These are phyloP conservation scores for Termitomyces heimii DNA, from an alignment of 768 basidiomycete species.

Conservation along the genomic window DNA sequence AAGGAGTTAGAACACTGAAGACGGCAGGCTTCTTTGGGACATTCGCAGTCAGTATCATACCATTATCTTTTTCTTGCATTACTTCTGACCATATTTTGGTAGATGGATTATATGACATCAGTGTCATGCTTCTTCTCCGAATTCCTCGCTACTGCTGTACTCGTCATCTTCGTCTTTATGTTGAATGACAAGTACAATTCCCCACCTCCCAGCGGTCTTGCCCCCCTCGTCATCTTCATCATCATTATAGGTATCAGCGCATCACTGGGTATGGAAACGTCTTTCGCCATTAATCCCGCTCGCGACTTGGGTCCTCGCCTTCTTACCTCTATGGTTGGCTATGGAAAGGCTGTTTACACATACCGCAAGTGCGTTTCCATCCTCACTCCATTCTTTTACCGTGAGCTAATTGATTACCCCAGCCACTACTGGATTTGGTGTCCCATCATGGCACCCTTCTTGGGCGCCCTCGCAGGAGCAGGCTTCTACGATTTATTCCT, in stretches of 20 bases:
- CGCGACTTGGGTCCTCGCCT: constrained; percentile 54
- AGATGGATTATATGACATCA: constrained; percentile 33
- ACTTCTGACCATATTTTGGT: background rate
- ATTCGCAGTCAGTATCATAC: constrained; percentile 41
- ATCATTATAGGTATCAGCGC: constrained; percentile 49
- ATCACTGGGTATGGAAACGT: constrained; percentile 58
- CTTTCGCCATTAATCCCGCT: constrained; percentile 36
- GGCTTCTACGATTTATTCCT: constrained; percentile 54
- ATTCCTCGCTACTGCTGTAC: constrained; percentile 52
- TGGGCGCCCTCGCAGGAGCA: constrained; percentile 48
- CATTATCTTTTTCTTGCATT: background rate
- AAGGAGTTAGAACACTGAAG: constrained; percentile 42
- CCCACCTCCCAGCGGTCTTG: constrained; percentile 43
- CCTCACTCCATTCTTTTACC: background rate
- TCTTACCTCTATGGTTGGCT: constrained; percentile 64
- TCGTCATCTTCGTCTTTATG: constrained; percentile 49
- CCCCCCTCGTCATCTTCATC: constrained; percentile 51
- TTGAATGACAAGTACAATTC: constrained; percentile 46
- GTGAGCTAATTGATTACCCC: constrained; percentile 7
- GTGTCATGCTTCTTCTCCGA: constrained; percentile 40
- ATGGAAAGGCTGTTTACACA: constrained; percentile 40
- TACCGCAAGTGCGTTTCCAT: constrained; percentile 28
- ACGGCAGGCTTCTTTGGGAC: constrained; percentile 58
- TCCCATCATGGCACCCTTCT: constrained; percentile 49
- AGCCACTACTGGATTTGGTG: constrained; percentile 77